Evolutionary conservation across 345 rosid species (phyloP).

Genomic region (Mallotus nudiflorus): DNA sequence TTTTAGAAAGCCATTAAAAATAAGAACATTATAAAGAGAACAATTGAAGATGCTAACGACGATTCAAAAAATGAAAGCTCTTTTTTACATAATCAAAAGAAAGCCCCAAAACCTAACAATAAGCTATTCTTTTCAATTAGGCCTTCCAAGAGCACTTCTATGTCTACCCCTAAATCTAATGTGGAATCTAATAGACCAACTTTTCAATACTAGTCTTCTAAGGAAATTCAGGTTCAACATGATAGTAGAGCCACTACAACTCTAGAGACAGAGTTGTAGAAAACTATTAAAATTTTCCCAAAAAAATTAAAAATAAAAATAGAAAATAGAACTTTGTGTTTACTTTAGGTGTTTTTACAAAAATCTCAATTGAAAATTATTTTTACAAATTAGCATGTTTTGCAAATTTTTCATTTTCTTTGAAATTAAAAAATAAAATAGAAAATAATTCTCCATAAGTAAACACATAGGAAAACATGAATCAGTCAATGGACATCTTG

Average conservation of each 20-base stretch:
- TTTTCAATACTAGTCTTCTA: slow-evolving; percentile 81
- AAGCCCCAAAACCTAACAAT: slow-evolving; percentile 46
- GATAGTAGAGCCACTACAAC: slow-evolving; percentile 82
- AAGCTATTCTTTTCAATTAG: slow-evolving; percentile 72
- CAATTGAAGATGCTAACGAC: slow-evolving; percentile 52
- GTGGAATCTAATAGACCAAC: slow-evolving; percentile 35
- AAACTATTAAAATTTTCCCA: no score
- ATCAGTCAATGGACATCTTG: no score
- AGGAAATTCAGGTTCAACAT: slow-evolving; percentile 80
- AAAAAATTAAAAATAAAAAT: no score
- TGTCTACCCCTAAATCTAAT: slow-evolving; percentile 28
- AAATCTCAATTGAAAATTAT: no score
- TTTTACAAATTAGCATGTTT: no score
- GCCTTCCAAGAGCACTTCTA: slow-evolving; percentile 48
- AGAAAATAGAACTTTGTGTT: no score
- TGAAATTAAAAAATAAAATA: no score
- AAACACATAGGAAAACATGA: no score
- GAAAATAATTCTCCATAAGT: no score
- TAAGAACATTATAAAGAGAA: slow-evolving; percentile 75
- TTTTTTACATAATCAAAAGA: slow-evolving; percentile 50
- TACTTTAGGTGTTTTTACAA: no score
- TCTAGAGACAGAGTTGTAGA: slow-evolving; percentile 87
- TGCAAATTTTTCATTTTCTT: no score
- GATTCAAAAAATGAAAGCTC: slow-evolving; percentile 47
- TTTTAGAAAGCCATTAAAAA: slow-evolving; percentile 71